Evolutionary conservation across 2,329 filamentous ascomycete species (phyloP), one percentile per base, ranked within the genome.

Genomic region (Alternaria hordeiaustralica): DNA sequence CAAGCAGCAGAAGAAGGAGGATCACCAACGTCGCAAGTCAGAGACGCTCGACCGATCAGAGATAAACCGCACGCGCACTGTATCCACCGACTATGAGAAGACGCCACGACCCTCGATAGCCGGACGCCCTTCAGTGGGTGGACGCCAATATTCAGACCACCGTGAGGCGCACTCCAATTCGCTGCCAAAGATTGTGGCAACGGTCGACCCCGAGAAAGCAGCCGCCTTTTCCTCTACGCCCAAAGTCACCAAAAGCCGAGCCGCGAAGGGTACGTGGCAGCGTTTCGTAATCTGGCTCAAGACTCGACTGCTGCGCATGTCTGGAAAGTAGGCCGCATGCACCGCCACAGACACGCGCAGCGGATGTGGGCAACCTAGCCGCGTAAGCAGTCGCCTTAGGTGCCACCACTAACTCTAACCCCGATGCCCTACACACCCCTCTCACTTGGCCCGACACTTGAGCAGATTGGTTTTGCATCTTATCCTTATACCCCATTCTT

Each of bases 201-300:
- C 74, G 0, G 67, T 76, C 21, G 70, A 75, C 33, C 59, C 71
- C 8, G 75, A 78, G 60, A 81, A 77, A 75, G 26, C 71, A 63
- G 64, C 67, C 47, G 33, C 58, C 57, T 21, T 61, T 61, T 36
- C 65, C 64, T 33, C 74, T 26, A 64, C 64, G 21, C 74, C 76
- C 21, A 70, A 76, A 41, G 74, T 79, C 18, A 76, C 76, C 46
- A 78, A 75, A 66, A 77, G 71, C 53, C 70, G 75, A 46, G 73
- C 73, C 13, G 78, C 79, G 6, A 82, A 82, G 66, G 79, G 80
- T 28, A 75, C 81, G 21, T 88, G 86, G 86, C 79, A 86, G 61
- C 79, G 84, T 23, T 87, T 88, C 71, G 78, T 87, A 58, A 86
- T 86, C 2, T 88, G 86, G 86, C 79, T 87, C 64, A 82, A 84